Conservation (phyloP, 1,284 basidiomycete species). For the Heterobasidion irregulare region DNA sequence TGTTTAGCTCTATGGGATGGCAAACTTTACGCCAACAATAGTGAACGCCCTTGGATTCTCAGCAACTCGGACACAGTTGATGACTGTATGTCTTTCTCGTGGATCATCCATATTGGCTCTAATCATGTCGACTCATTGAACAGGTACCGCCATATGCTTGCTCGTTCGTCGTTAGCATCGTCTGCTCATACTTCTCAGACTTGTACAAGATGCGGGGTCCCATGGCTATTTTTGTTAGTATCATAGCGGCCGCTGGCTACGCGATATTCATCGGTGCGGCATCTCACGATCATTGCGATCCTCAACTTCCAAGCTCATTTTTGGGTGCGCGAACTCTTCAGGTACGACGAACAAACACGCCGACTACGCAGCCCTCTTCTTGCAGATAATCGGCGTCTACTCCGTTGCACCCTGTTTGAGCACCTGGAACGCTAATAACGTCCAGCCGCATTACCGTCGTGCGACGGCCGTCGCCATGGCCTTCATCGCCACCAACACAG, state of each 20-base stretch:
- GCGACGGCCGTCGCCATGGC: slow-evolving; percentile 49
- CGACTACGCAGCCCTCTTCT: slow-evolving; percentile 42
- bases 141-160: slow-evolving; percentile 14
- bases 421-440: slow-evolving; percentile 53
- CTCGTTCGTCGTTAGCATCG: slow-evolving; percentile 23
- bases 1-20: slow-evolving; percentile 14
- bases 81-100: slow-evolving; percentile 15
- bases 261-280: slow-evolving; percentile 35
- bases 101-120: neutral
- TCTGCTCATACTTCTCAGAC: slow-evolving; percentile 33
- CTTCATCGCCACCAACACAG: slow-evolving; percentile 45
- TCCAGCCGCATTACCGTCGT: slow-evolving; percentile 43
- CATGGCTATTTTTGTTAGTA: slow-evolving; percentile 25
- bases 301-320: neutral
- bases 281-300: neutral
- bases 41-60: slow-evolving; percentile 25
- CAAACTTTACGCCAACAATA: slow-evolving; percentile 24
- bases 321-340: neutral
- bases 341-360: slow-evolving; percentile 25
- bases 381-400: slow-evolving; percentile 39
- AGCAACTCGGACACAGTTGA: slow-evolving; percentile 21
- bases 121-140: neutral
- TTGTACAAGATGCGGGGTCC: slow-evolving; percentile 33
- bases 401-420: slow-evolving; percentile 32
- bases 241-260: slow-evolving; percentile 35